Evolutionary conservation across 202 grass and related monocot genomes (phyloP), one percentile per base, ranked within the genome.

Genomic region (Brachypodium distachyon): DNA sequence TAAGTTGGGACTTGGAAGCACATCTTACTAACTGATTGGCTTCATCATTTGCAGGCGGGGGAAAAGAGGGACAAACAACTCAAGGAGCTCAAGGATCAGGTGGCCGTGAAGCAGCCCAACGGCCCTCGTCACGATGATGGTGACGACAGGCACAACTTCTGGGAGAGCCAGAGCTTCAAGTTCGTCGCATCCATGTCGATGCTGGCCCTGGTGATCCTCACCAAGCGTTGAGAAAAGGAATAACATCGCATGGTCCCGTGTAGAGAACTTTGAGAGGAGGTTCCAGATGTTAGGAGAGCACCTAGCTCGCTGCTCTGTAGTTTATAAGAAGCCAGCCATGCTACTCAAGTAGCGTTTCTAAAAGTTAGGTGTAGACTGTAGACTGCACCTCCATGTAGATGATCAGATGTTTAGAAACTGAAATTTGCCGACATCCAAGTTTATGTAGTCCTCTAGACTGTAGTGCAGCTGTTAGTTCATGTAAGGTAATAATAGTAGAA

Each of bases 61-160:
- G 87, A 98, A 80, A 98, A 87, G 61, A 90, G 89, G 84, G 91
- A 98, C 48, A 95, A 87, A 49, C 87, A 90, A 7, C 54, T 95
- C 60, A 98, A 90, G 81, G 96, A 98, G 26, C 74, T 98, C 61
- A 98, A 87, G 85, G 87, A 92, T 80, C 89, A 90, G 76, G 61
- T 95, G 66, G 66, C 74, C 23, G 72, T 82, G 64, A 81, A 81
- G 55, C 91, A 90, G 25, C 84, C 70, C 8, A 57, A 73, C 17
- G 82, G 67, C 32, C 33, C 23, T 12, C 19, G 5, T n/a, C 40
- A 40, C 5, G 53, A 56, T 10, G 22, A 12, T 2, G 14, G n/a
- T 0, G 60, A 29, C 17, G 63, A 43, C 47, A 85, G 87, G 37
- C 77, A 90, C 19, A 92, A 87, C 40, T 88, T 99, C 56, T 99